Evolutionary conservation across 2,329 filamentous ascomycete genomes (phyloP).

Genomic region (Hypoxylon sp.): DNA sequence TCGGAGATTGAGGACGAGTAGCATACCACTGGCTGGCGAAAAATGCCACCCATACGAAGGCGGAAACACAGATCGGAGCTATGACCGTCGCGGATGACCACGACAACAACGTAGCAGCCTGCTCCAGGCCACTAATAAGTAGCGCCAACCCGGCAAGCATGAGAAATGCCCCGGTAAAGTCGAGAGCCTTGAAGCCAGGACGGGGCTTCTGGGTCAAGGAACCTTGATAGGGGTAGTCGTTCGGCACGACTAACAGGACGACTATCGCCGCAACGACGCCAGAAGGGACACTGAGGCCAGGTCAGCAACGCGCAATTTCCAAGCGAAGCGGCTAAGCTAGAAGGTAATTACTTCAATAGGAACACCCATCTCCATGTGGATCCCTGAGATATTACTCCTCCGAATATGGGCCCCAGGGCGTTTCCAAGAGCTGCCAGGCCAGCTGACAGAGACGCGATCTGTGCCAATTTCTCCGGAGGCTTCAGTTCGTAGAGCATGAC

Average conservation of each 20-base stretch:
- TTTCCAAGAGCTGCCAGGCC: slow-evolving; percentile 21
- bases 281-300: slow-evolving; percentile 19
- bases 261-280: slow-evolving; percentile 10
- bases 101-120: slow-evolving; percentile 14
- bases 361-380: slow-evolving; percentile 40
- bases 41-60: slow-evolving; percentile 32
- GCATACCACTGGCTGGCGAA: slow-evolving; percentile 34
- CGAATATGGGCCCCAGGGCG: slow-evolving; percentile 35
- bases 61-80: slow-evolving; percentile 26
- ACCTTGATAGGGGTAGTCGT: slow-evolving; percentile 30
- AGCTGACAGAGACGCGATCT: slow-evolving; percentile 2
- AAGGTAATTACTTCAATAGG: slow-evolving; percentile 31
- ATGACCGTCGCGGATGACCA: slow-evolving; percentile 24
- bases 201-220: background rate
- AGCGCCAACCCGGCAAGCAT: slow-evolving; percentile 27
- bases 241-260: slow-evolving; percentile 20
- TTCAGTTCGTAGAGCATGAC: slow-evolving; percentile 80
- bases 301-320: background rate
- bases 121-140: slow-evolving; percentile 27
- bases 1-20: slow-evolving; percentile 9
- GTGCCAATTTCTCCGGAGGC: slow-evolving; percentile 52
- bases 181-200: slow-evolving; percentile 12
- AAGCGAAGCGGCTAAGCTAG: background rate
- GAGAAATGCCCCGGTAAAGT: slow-evolving; percentile 29
- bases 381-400: slow-evolving; percentile 27